phyloP scores from a whole-genome alignment of 768 basidiomycete species.

The Myochromella boudieri region DNA sequence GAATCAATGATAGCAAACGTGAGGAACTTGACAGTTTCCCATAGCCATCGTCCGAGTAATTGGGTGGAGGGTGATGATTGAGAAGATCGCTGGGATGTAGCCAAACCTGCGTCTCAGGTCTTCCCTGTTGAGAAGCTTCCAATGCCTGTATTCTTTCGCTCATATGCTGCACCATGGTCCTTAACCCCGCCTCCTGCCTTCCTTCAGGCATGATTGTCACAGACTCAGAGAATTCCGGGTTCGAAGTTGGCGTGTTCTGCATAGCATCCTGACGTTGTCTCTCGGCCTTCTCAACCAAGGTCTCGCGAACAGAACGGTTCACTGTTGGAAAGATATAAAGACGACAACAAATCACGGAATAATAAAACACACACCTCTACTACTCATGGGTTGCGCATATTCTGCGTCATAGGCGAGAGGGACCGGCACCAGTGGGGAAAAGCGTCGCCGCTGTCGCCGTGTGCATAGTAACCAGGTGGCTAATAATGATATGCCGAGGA shows the following conservation, averaged over 20 bases:
- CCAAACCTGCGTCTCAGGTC: neutral
- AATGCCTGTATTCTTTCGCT: neutral
- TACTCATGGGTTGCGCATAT: neutral
- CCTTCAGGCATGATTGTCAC: neutral
- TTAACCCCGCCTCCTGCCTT: neutral
- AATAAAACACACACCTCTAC: neutral
- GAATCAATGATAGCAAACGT: neutral
- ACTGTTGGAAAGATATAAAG: neutral
- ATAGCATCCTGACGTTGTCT: neutral
- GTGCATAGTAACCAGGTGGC: neutral
- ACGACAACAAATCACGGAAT: no score
- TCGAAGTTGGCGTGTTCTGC: neutral
- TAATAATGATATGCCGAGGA: neutral
- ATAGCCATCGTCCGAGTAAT: conserved; percentile 1
- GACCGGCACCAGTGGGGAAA: neutral
- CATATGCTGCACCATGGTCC: conserved; percentile 3
- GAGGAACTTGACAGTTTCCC: neutral
- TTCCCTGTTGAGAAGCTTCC: conserved; percentile 1
- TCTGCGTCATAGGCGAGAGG: neutral
- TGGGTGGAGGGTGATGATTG: neutral
- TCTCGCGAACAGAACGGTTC: neutral
- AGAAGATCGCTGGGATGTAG: neutral
- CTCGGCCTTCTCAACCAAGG: neutral
- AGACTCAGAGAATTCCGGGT: neutral
- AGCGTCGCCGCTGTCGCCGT: neutral